Conservation (phyloP, 768 basidiomycete species). For the Filobasidium floriforme region DNA sequence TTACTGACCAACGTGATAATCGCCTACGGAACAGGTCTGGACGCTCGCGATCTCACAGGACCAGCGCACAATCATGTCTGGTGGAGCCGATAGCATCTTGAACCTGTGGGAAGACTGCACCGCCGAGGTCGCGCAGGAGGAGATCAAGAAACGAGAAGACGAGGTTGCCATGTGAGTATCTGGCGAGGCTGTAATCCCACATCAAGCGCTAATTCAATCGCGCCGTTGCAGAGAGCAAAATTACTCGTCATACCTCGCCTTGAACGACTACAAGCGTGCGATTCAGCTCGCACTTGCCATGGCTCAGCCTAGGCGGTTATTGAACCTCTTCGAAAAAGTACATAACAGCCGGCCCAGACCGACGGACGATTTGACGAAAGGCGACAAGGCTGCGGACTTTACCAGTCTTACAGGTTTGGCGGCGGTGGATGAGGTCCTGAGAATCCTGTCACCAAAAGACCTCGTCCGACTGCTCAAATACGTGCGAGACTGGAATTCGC, state of each 20-base stretch:
- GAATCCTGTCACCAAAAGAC: slow-evolving; percentile 62
- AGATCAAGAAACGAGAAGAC: slow-evolving; percentile 63
- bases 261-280: slow-evolving; percentile 83
- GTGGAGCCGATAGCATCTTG: slow-evolving; percentile 89
- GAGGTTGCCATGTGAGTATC: slow-evolving; percentile 70
- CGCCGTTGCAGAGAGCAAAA: slow-evolving; percentile 74
- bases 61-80: slow-evolving; percentile 78
- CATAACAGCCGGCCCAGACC: slow-evolving; percentile 31
- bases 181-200: background rate
- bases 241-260: slow-evolving; percentile 75
- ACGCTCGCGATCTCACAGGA: slow-evolving; percentile 75
- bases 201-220: background rate
- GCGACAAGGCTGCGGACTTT: slow-evolving; percentile 19
- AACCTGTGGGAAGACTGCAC: slow-evolving; percentile 97
- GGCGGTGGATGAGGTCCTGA: slow-evolving; percentile 74
- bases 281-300: slow-evolving; percentile 86
- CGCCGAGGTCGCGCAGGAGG: slow-evolving; percentile 68
- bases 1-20: background rate
- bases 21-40: slow-evolving; percentile 69
- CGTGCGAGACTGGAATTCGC: slow-evolving; percentile 89
- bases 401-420: slow-evolving; percentile 59
- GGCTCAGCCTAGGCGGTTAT: slow-evolving; percentile 74
- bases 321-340: slow-evolving; percentile 68
- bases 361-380: background rate
- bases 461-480: slow-evolving; percentile 73